These are phyloP conservation scores for Suhomyces vadensis DNA, from an alignment of 805 yeast species.

Conservation along the genomic window DNA sequence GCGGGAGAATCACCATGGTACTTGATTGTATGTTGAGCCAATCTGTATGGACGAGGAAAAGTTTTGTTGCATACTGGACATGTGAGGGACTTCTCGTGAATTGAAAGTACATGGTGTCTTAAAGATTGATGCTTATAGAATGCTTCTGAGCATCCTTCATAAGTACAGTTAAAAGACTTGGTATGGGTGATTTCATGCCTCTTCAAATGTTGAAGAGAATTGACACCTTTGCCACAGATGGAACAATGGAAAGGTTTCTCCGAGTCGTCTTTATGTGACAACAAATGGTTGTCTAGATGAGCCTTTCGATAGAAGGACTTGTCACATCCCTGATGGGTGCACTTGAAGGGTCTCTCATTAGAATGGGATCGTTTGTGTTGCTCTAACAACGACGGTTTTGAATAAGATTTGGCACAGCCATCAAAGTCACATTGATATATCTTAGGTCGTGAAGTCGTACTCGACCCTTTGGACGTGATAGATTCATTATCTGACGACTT, in stretches of 20 bases:
- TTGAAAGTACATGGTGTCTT: conserved; percentile 65
- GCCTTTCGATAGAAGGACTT: conserved; percentile 73
- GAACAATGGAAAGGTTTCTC: conserved; percentile 73
- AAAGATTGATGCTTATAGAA: conserved; percentile 77
- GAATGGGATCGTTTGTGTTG: conserved; percentile 83
- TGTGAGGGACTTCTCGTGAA: conserved; percentile 57
- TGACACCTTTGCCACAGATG: conserved; percentile 79
- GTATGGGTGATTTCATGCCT: conserved; percentile 85
- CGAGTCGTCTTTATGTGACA: conserved; percentile 55
- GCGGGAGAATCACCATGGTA: conserved; percentile 59
- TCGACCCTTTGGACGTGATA: conserved; percentile 5
- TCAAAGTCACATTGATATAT: conserved; percentile 60
- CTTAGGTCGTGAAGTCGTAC: conserved; percentile 52
- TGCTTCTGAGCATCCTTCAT: conserved; percentile 61
- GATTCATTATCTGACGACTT: conserved; percentile 9
- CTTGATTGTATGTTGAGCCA: conserved; percentile 65
- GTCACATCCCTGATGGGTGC: conserved; percentile 57
- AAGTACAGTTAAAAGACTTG: conserved; percentile 57
- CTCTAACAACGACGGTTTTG: conserved; percentile 77
- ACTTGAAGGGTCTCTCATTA: conserved; percentile 72
- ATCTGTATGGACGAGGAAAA: conserved; percentile 63
- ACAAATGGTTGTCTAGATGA: conserved; percentile 72
- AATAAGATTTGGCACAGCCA: conserved; percentile 74
- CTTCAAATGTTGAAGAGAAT: conserved; percentile 73
- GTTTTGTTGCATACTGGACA: conserved; percentile 65